A percentile compares a stretch with the other conserved stretches of the same genome.
Evolutionary conservation across 2,329 filamentous ascomycete genomes (phyloP).

Genomic region (Aspergillus ibericus): DNA sequence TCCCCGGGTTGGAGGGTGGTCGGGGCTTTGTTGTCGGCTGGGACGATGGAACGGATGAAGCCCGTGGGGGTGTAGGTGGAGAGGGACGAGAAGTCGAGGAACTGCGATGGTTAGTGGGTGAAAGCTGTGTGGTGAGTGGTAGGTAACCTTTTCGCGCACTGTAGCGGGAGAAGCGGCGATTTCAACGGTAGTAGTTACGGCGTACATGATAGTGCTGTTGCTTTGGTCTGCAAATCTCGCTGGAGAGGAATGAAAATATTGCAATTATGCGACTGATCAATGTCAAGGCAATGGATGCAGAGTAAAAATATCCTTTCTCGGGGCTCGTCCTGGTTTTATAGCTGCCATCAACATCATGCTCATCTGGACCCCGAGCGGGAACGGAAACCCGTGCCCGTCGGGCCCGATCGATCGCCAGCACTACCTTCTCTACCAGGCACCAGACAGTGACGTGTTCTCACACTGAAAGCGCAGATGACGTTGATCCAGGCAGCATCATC

Average conservation of each 20-base stretch:
- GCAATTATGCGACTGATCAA: too few species aligned
- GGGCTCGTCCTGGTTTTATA: too few species aligned
- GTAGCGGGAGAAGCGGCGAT: slow-evolving; percentile 7
- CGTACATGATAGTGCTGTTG: not conserved
- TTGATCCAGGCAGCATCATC: too few species aligned
- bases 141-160: slow-evolving; percentile 9
- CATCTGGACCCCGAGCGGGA: not conserved
- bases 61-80: slow-evolving; percentile 5
- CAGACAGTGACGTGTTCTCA: too few species aligned
- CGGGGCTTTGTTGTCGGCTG: not conserved
- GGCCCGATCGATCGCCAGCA: too few species aligned
- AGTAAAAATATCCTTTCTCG: too few species aligned
- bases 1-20: slow-evolving; percentile 6
- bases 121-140: not conserved
- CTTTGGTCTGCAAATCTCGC: too few species aligned
- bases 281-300: too few species aligned
- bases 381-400: slow-evolving; percentile 4
- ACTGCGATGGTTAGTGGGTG: not conserved
- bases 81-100: slow-evolving; percentile 12
- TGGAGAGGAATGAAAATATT: too few species aligned
- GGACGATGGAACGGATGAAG: slow-evolving; percentile 7
- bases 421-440: too few species aligned
- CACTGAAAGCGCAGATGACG: too few species aligned
- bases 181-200: slow-evolving; percentile 6
- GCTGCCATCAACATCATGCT: not conserved